phyloP scores from a whole-genome alignment of 2,329 filamentous ascomycete genomes.

The Monilinia aucupariae region DNA sequence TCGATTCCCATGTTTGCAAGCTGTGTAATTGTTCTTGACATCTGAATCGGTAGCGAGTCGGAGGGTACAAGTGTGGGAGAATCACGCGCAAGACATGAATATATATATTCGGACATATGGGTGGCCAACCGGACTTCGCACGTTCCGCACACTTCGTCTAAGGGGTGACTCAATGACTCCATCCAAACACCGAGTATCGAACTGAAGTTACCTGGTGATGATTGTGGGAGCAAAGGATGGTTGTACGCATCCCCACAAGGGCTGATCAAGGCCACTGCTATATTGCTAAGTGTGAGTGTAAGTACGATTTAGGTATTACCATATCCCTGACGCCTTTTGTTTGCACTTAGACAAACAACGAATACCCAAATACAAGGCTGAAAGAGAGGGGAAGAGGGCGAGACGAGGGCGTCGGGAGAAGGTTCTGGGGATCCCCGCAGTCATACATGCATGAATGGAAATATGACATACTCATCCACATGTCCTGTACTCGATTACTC shows the following conservation, averaged over 20 bases:
- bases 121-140: too few species aligned
- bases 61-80: too few species aligned
- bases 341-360: background rate
- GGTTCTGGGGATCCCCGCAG: background rate
- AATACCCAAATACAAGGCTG: background rate
- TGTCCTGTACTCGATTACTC: background rate
- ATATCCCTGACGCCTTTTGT: background rate
- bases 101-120: too few species aligned
- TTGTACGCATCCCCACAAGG: background rate
- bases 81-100: too few species aligned
- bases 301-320: too few species aligned
- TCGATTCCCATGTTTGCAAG: too few species aligned
- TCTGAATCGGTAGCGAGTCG: too few species aligned
- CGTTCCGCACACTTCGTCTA: too few species aligned
- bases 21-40: too few species aligned
- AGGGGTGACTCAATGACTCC: background rate
- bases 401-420: background rate
- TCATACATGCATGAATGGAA: background rate
- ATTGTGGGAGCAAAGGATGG: background rate
- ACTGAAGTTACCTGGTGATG: slow-evolving; percentile 8
- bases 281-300: too few species aligned
- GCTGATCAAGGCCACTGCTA: background rate
- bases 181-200: background rate
- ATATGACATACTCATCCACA: background rate
- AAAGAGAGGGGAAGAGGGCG: background rate